Conservation (phyloP, 352 stramenopile genomes). For the Phytophthora pseudosyringae region DNA sequence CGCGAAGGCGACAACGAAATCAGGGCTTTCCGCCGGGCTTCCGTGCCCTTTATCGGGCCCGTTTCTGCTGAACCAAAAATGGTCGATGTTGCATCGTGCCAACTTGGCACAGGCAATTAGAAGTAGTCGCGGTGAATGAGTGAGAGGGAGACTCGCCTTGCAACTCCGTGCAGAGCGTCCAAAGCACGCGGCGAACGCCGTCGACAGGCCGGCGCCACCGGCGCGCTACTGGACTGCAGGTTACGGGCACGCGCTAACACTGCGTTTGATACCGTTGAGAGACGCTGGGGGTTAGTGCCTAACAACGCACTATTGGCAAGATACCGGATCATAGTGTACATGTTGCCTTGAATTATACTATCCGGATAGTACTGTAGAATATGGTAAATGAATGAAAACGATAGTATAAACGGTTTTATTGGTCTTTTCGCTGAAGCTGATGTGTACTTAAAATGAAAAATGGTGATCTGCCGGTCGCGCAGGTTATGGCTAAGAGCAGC, state of each 20-base stretch:
- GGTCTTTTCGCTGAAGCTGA: too few relatives aligned
- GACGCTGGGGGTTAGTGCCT: neutral
- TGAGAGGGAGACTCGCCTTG: too few relatives aligned
- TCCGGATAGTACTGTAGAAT: too few relatives aligned
- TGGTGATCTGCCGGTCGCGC: too few relatives aligned
- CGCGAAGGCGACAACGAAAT: constrained; percentile 19
- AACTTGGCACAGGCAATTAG: too few relatives aligned
- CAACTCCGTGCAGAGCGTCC: too few relatives aligned
- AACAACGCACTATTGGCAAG: neutral
- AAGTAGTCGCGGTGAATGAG: too few relatives aligned
- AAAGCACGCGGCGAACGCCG: neutral
- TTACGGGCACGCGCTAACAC: neutral
- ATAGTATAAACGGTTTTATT: too few relatives aligned
- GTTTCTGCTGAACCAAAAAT: constrained; percentile 23
- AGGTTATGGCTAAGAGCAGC: too few relatives aligned
- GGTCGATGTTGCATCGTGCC: neutral
- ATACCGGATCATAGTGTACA: neutral
- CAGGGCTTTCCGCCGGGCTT: constrained; percentile 28
- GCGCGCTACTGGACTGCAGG: constrained; percentile 4
- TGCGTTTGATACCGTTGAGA: neutral
- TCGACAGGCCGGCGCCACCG: neutral
- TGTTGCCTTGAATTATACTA: too few relatives aligned
- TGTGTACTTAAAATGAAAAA: too few relatives aligned
- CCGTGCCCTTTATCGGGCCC: constrained; percentile 16
- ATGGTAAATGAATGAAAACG: too few relatives aligned